These are phyloP conservation scores for Curvularia hawaiiensis DNA, from an alignment of 2,329 filamentous ascomycete species.

Conservation along the genomic window DNA sequence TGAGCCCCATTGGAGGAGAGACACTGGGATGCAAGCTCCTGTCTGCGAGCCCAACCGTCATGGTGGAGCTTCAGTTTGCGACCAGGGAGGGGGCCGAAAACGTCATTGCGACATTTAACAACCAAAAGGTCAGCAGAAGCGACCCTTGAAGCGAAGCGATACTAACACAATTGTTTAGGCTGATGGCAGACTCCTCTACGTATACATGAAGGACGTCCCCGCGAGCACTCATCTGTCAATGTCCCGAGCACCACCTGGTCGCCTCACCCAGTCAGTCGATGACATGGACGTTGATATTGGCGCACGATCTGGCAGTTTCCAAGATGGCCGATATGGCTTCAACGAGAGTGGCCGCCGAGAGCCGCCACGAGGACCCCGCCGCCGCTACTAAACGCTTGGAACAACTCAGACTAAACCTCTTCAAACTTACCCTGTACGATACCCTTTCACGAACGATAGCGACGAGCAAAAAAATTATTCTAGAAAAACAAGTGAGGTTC, in stretches of 20 bases:
- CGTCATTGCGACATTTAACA: conserved; percentile 77
- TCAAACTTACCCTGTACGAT: conserved; percentile 29
- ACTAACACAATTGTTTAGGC: conserved; percentile 59
- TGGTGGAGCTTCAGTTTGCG: conserved; percentile 78
- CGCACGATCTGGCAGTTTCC: conserved; percentile 44
- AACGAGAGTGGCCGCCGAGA: conserved; percentile 34
- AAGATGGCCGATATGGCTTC: conserved; percentile 54
- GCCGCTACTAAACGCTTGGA: conserved; percentile 35
- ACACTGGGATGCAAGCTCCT: conserved; percentile 70
- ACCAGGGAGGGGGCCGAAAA: conserved; percentile 74
- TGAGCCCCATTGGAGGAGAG: conserved; percentile 72
- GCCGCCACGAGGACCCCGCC: conserved; percentile 41
- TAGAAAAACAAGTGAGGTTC: not conserved
- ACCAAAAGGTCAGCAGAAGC: conserved; percentile 68
- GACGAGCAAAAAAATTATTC: conserved; percentile 7
- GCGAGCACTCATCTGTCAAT: conserved; percentile 37
- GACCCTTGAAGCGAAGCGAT: not conserved
- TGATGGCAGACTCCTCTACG: conserved; percentile 74
- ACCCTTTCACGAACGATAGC: conserved; percentile 27
- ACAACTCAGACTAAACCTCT: conserved; percentile 4
- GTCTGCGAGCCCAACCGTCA: conserved; percentile 71
- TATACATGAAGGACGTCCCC: conserved; percentile 67
- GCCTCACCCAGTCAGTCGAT: conserved; percentile 36
- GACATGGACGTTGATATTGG: conserved; percentile 51
- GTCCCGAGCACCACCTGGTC: conserved; percentile 31